These are phyloP conservation scores for Cymodocea nodosa DNA, from an alignment of 116 monocot species.

Conservation along the genomic window DNA sequence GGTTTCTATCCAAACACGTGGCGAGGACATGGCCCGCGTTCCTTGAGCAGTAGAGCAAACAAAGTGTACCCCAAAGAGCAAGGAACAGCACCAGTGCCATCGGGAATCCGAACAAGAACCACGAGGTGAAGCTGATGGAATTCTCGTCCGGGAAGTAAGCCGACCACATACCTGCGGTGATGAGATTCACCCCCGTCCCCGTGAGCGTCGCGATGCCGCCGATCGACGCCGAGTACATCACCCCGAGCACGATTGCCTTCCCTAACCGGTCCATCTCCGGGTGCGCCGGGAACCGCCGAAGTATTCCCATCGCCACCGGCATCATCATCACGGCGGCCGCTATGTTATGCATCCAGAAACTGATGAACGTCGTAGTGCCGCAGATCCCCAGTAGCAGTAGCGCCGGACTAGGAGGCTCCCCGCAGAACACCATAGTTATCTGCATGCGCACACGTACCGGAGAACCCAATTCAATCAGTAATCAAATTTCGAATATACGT, in stretches of 20 bases:
- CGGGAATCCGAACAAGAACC: constrained; percentile 82
- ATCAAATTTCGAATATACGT: too few relatives aligned
- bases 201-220: constrained; percentile 84
- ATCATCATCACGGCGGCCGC: constrained; percentile 84
- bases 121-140: constrained; percentile 68
- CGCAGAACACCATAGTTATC: constrained; percentile 68
- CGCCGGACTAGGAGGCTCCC: constrained; percentile 48
- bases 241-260: constrained; percentile 80
- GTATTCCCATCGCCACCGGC: constrained; percentile 87
- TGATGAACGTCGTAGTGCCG: constrained; percentile 61
- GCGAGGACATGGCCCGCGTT: constrained; percentile 38
- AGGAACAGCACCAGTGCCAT: constrained; percentile 63
- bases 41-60: constrained; percentile 50
- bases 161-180: constrained; percentile 74
- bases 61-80: constrained; percentile 57
- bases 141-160: constrained; percentile 57
- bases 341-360: constrained; percentile 99
- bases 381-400: constrained; percentile 72
- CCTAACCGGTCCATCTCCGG: constrained; percentile 38
- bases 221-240: constrained; percentile 62
- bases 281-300: constrained; percentile 45
- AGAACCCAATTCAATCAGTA: too few relatives aligned
- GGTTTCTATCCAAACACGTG: constrained; percentile 47
- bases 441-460: too few relatives aligned
- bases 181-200: constrained; percentile 80